phyloP scores from a whole-genome alignment of 768 basidiomycete genomes.

The Pseudohyphozyma bogoriensis region DNA sequence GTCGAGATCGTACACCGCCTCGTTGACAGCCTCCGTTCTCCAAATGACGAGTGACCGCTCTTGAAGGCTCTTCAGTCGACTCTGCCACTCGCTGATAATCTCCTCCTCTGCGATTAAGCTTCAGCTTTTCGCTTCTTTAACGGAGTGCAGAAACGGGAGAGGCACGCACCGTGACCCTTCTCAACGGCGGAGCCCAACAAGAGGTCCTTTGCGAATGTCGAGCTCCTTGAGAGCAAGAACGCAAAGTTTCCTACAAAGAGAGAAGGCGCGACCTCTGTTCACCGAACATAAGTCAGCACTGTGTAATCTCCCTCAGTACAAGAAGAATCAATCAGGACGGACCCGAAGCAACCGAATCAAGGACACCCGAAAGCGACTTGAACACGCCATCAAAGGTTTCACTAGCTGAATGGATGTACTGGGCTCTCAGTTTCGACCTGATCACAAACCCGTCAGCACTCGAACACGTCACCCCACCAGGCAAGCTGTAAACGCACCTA shows the following conservation, averaged over 20 bases:
- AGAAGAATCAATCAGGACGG: background rate
- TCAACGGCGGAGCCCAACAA: background rate
- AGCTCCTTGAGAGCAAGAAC: background rate
- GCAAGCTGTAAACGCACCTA: background rate
- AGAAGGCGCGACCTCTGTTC: background rate
- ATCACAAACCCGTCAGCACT: too few species aligned
- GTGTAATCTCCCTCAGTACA: background rate
- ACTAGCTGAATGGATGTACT: constrained; percentile 4
- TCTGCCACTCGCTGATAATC: constrained; percentile 2
- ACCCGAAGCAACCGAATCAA: background rate
- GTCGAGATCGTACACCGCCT: background rate
- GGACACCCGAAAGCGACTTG: background rate
- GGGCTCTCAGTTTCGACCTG: constrained; percentile 3
- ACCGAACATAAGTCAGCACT: too few species aligned
- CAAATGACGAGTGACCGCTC: constrained; percentile 1
- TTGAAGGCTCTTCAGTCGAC: constrained; percentile 1
- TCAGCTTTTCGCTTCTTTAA: background rate
- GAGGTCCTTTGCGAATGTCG: constrained; percentile 6
- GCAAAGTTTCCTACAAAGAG: constrained; percentile 23
- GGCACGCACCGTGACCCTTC: background rate
- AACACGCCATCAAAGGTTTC: constrained; percentile 4
- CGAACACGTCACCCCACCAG: too few species aligned
- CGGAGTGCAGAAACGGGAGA: too few species aligned
- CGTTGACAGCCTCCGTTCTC: constrained; percentile 3
- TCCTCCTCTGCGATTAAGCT: background rate